Base-by-base conservation (phyloP, 1,139 yeast genomes). In the Yamadazyma buinensis region DNA sequence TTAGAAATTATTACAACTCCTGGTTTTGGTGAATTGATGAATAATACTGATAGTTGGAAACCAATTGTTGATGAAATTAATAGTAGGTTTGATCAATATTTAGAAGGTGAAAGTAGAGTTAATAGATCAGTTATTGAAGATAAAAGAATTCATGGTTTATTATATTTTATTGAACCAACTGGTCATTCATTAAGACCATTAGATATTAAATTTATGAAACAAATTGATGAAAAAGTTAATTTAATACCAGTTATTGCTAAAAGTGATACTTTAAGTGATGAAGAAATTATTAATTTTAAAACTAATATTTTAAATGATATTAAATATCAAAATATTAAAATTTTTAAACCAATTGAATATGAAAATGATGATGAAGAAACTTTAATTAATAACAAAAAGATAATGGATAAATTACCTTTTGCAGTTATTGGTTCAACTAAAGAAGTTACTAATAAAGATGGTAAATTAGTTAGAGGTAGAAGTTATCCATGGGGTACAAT, bases 401-500 rank as follows among this genome's bases (percentile, higher is more conserved):
- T 94, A 44, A 71, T 82, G 64, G 66, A 75, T 37, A 77, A 74
- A 54, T 74, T 86, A 41, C 99, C 99, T 29, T 92, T 88, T 66
- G 98, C 98, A 14, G 83, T 92, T 45, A 86, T 94, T 35, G 98
- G 97, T 21, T 87, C 97, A 15, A 85, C 92, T 21, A 69, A 72
- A 41, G 81, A 78, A 46, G 87, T 90, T 25, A 74, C 74, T 50
- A 80, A 85, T 33, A 52, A 73, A 22, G 88, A 84, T 51, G 97
- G 97, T 33, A 74, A 84, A 56, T 55, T 67, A 27, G 95, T 88
- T 30, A 82, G 97, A 57, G 97, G 97, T 46, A 85, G 99, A 65
- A 67, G 75, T 47, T 94, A 94, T 61, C 98, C 98, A 42, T 94
- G 99, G 99, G 99, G 99, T 46, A 72, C 84, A 17, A 84, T 92